A percentile compares a stretch with the other conserved stretches of the same genome.
These are phyloP conservation scores for Taphrina populina DNA, from an alignment of 1,139 yeast genomes.

Conservation along the genomic window DNA sequence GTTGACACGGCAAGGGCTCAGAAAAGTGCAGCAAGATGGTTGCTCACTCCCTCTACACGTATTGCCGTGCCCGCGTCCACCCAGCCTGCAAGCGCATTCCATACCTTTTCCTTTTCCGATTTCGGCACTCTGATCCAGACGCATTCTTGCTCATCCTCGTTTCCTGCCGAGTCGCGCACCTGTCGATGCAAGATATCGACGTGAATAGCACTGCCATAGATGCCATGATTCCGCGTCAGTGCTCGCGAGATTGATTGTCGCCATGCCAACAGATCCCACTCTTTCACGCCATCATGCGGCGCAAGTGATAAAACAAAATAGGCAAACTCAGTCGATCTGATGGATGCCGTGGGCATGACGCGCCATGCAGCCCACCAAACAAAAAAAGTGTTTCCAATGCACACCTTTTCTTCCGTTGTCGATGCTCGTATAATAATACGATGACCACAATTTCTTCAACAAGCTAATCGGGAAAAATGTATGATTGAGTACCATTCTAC, in stretches of 20 bases:
- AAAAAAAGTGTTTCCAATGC: too few relatives aligned
- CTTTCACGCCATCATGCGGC: not conserved
- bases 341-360: constrained; percentile 7
- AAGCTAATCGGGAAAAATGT: too few relatives aligned
- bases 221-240: constrained; percentile 12
- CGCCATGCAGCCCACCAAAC: too few relatives aligned
- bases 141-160: not conserved
- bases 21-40: constrained; percentile 14
- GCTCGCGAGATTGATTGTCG: constrained; percentile 7
- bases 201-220: constrained; percentile 12
- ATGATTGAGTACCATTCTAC: too few relatives aligned
- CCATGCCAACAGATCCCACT: constrained; percentile 14
- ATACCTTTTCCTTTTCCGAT: constrained; percentile 7
- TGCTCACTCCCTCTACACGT: constrained; percentile 9
- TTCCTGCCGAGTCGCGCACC: not conserved
- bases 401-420: too few relatives aligned
- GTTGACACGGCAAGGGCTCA: too few relatives aligned
- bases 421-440: too few relatives aligned
- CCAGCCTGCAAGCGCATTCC: constrained; percentile 11
- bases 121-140: constrained; percentile 7
- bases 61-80: constrained; percentile 8
- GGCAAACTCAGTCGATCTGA: constrained; percentile 3
- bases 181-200: constrained; percentile 16
- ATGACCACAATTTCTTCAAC: too few relatives aligned
- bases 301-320: not conserved